Evolutionary conservation across 352 stramenopile genomes (phyloP).

Genomic region (Pythium pyrilobum): DNA sequence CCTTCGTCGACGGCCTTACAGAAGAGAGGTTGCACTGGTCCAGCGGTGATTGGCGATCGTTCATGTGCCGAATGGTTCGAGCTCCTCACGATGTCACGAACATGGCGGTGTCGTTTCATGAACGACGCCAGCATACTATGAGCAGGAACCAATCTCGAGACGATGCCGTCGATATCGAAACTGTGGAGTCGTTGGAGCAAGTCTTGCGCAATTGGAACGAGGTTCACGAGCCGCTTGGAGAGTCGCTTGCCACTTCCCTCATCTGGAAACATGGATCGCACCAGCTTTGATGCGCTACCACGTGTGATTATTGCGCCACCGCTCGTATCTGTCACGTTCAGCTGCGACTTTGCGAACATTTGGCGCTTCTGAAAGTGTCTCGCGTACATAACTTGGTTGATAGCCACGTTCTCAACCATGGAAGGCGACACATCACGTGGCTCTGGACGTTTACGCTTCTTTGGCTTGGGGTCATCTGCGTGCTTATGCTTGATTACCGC

Average conservation of each 20-base stretch:
- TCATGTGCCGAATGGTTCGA: no score
- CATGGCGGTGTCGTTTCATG: constrained; percentile 30
- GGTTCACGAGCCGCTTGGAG: constrained; percentile 47
- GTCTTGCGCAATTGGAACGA: constrained; percentile 52
- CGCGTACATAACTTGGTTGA: constrained; percentile 65
- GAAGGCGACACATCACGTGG: background rate
- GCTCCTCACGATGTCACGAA: constrained; percentile 7
- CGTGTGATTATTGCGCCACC: constrained; percentile 19
- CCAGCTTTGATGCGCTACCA: constrained; percentile 29
- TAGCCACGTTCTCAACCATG: constrained; percentile 21
- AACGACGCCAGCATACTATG: constrained; percentile 34
- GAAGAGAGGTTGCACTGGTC: background rate
- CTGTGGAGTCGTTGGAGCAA: constrained; percentile 37
- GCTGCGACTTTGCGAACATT: constrained; percentile 31
- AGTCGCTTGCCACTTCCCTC: constrained; percentile 30
- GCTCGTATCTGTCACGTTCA: constrained; percentile 1
- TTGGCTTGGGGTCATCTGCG: background rate
- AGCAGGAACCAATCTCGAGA: constrained; percentile 27
- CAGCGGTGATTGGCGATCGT: background rate
- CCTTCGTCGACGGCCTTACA: constrained; percentile 25
- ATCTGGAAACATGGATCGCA: constrained; percentile 42
- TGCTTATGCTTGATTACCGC: no score
- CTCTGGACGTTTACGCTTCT: background rate
- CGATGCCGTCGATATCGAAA: constrained; percentile 29
- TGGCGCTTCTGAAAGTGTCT: constrained; percentile 29